phyloP scores from a whole-genome alignment of 805 yeast genomes.

The Pichia thaimueangensis region DNA sequence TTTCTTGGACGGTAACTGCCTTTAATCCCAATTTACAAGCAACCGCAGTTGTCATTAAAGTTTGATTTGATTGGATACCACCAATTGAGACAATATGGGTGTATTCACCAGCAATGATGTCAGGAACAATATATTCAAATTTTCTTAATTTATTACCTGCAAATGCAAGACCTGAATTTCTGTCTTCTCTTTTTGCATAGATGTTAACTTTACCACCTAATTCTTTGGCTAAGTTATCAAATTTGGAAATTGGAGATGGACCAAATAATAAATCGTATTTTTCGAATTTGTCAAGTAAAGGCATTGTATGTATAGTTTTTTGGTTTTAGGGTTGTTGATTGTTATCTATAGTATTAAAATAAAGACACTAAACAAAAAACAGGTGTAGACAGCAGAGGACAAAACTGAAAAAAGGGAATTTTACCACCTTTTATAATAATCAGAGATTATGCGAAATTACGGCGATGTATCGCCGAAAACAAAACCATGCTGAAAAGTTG shows the following conservation, averaged over 20 bases:
- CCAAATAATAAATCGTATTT: conserved; percentile 29
- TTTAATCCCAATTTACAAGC: conserved; percentile 32
- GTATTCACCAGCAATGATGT: conserved; percentile 29
- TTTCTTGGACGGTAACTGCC: conserved; percentile 32
- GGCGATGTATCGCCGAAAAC: conserved; percentile 10
- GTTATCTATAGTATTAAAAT: background rate
- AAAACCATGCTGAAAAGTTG: background rate
- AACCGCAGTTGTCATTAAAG: conserved; percentile 32
- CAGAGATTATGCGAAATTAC: background rate
- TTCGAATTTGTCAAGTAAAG: conserved; percentile 19
- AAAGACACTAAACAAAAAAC: background rate
- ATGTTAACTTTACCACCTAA: conserved; percentile 30
- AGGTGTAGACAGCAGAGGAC: too few relatives aligned
- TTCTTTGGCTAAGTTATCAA: conserved; percentile 25
- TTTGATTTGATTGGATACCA: conserved; percentile 32
- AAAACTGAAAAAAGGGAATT: background rate
- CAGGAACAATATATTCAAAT: conserved; percentile 31
- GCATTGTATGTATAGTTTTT: conserved; percentile 8
- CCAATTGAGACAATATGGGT: conserved; percentile 32
- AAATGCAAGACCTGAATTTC: conserved; percentile 32
- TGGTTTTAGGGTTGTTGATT: background rate
- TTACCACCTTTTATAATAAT: background rate
- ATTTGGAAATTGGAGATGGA: conserved; percentile 30
- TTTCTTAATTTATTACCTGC: conserved; percentile 32
- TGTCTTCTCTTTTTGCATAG: conserved; percentile 32